Base-by-base conservation (phyloP, 306 rosid species). In the Hippophae gyantsensis region DNA sequence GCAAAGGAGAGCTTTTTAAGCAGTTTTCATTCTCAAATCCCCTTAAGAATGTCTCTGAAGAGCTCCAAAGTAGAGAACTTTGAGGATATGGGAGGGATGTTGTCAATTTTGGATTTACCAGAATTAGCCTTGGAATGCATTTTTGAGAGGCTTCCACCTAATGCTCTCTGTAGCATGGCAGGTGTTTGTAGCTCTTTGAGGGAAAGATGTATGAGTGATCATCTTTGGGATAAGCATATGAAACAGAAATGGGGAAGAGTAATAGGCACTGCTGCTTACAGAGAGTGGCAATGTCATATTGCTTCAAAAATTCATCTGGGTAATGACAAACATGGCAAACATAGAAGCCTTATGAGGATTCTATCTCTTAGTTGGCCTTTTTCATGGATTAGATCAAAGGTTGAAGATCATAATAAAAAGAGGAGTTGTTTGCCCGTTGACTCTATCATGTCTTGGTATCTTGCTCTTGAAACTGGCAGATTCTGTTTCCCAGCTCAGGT, bases 401-500 rank as follows among this genome's bases (percentile, higher is more conserved):
- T 55, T 46, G 83, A 75, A 57, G 72, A 69, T 51, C 50, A 42
- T 66, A 40, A 1, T 69, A 74, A 73, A 65, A 81, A 66, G 41
- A 66, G 61, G 52, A 71, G 65, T 71, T 70, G 79, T 58, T 65
- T 81, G 62, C 89, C 89, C 14, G 62, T 71, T 57, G 86, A 87
- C 77, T 92, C 89, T 4, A 57, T 85, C 81, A 92, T 92, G 95
- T 61, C 87, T 55, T 81, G 87, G 86, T 92, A 82, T 78, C 92
- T 87, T 65, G 92, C 98, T 74, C 88, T 92, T 59, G 93, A 83
- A 70, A 85, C 75, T 52, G 96, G 98, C 63, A 80, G 54, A 32
- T 87, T 87, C 64, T 76, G 79, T 72, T 92, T 92, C 69, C 98
- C 98, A 40, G 98, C 93, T 63, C 98, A 92, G 61, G 93, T 92